These are phyloP conservation scores for Fusarium begoniae DNA, from an alignment of 2,329 filamentous ascomycete genomes.

Conservation along the genomic window DNA sequence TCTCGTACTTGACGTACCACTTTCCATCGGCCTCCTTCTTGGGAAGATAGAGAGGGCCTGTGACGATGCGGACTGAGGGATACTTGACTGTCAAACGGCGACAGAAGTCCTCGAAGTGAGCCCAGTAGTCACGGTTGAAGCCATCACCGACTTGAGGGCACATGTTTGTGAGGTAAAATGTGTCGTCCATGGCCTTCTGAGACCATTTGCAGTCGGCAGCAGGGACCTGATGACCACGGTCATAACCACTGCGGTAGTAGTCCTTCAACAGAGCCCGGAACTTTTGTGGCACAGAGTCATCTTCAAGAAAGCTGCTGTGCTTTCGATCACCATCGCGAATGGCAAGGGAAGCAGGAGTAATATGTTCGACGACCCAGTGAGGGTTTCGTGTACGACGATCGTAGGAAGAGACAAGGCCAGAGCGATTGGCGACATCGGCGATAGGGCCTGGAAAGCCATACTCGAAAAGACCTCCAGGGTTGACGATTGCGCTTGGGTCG, in stretches of 20 bases:
- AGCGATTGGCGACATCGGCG: slow-evolving; percentile 79
- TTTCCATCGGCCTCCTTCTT: slow-evolving; percentile 83
- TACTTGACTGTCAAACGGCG: slow-evolving; percentile 82
- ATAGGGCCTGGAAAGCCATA: slow-evolving; percentile 94
- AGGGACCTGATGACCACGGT: slow-evolving; percentile 95
- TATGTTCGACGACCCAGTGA: slow-evolving; percentile 95
- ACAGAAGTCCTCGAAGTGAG: slow-evolving; percentile 98
- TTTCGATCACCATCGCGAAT: slow-evolving; percentile 82
- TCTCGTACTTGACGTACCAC: slow-evolving; percentile 95
- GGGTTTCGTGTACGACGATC: slow-evolving; percentile 93
- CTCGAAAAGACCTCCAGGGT: slow-evolving; percentile 80
- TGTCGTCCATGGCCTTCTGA: slow-evolving; percentile 93
- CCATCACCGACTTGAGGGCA: slow-evolving; percentile 97
- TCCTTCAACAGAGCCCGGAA: slow-evolving; percentile 93
- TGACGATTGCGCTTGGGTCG: slow-evolving; percentile 62
- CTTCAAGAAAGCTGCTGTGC: slow-evolving; percentile 84
- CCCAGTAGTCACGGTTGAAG: slow-evolving; percentile 99
- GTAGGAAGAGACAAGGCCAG: slow-evolving; percentile 85
- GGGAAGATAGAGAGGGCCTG: slow-evolving; percentile 92
- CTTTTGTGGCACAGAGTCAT: slow-evolving; percentile 78
- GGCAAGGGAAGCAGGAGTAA: slow-evolving; percentile 85
- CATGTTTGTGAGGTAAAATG: slow-evolving; percentile 95
- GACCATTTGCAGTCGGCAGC: slow-evolving; percentile 97
- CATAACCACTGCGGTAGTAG: slow-evolving; percentile 94
- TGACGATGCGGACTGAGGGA: slow-evolving; percentile 89